Conservation (phyloP, 2,329 filamentous ascomycete species). For the Pestalotiopsis sp. region DNA sequence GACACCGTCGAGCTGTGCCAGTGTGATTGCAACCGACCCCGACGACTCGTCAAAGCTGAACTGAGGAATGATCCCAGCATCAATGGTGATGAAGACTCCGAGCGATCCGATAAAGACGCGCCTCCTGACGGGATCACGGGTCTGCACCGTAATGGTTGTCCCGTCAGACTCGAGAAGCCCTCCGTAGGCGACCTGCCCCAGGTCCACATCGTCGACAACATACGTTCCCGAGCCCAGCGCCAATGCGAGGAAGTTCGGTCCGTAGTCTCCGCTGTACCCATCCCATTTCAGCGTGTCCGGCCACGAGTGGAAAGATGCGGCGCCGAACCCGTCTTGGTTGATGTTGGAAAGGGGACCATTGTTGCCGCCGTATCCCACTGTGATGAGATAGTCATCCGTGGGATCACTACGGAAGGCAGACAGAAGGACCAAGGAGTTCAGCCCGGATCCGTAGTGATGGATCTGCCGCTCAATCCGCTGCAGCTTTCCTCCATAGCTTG, state of each 20-base stretch:
- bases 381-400: conserved; percentile 49
- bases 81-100: conserved; percentile 40
- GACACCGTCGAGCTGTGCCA: conserved; percentile 29
- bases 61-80: conserved; percentile 43
- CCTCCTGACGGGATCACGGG: conserved; percentile 47
- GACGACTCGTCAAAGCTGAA: conserved; percentile 34
- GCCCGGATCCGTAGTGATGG: conserved; percentile 62
- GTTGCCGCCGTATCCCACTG: conserved; percentile 56
- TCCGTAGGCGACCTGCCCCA: conserved; percentile 53
- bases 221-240: conserved; percentile 52
- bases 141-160: conserved; percentile 34
- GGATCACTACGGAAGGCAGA: conserved; percentile 49
- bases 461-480: conserved; percentile 49
- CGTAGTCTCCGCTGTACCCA: conserved; percentile 59
- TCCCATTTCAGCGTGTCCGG: conserved; percentile 59
- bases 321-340: conserved; percentile 53
- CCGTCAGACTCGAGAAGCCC: conserved; percentile 36
- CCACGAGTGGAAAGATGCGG: conserved; percentile 58
- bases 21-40: conserved; percentile 27
- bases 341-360: conserved; percentile 57
- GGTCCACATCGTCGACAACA: conserved; percentile 42
- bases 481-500: conserved; percentile 44
- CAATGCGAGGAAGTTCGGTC: conserved; percentile 54
- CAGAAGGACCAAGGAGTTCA: conserved; percentile 58
- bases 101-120: conserved; percentile 50